Percentiles rank a stretch among this genome's conserved stretches.
phyloP scores from a whole-genome alignment of 2,329 filamentous ascomycete genomes.

The Dothideomycetidae sp. region DNA sequence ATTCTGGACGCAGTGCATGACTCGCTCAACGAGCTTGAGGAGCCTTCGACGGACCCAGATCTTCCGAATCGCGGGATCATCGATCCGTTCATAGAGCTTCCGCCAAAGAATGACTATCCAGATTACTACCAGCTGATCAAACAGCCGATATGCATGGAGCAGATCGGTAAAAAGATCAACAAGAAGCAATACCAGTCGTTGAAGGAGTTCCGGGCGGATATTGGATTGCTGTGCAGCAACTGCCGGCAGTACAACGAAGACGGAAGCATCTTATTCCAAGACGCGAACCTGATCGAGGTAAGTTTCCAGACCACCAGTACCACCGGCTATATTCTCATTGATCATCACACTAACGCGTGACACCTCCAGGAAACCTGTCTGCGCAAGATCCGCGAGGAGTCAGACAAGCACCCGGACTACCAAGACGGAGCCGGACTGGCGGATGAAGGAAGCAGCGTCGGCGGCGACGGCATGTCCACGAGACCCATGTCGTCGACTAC shows the following conservation, averaged over 20 bases:
- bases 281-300: conserved; percentile 88
- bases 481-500: conserved; percentile 37
- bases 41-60: conserved; percentile 47
- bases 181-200: conserved; percentile 80
- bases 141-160: conserved; percentile 88
- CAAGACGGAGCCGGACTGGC: too few relatives aligned
- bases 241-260: conserved; percentile 96
- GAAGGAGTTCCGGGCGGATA: conserved; percentile 67
- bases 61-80: conserved; percentile 66
- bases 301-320: conserved; percentile 25
- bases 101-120: conserved; percentile 75
- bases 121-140: conserved; percentile 93
- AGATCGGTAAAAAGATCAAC: conserved; percentile 90
- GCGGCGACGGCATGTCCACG: conserved; percentile 37
- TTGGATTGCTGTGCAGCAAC: conserved; percentile 74
- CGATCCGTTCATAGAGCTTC: conserved; percentile 83
- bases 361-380: conserved; percentile 34
- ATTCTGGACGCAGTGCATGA: conserved; percentile 68
- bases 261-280: conserved; percentile 76
- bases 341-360: too few relatives aligned
- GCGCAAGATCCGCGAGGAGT: conserved; percentile 39
- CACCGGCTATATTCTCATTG: too few relatives aligned
- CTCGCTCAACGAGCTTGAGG: conserved; percentile 68
- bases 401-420: conserved; percentile 41
- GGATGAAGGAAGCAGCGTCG: conserved; percentile 35